Conservation (phyloP, 2,329 filamentous ascomycete genomes). For the Delphinella strobiligena region DNA sequence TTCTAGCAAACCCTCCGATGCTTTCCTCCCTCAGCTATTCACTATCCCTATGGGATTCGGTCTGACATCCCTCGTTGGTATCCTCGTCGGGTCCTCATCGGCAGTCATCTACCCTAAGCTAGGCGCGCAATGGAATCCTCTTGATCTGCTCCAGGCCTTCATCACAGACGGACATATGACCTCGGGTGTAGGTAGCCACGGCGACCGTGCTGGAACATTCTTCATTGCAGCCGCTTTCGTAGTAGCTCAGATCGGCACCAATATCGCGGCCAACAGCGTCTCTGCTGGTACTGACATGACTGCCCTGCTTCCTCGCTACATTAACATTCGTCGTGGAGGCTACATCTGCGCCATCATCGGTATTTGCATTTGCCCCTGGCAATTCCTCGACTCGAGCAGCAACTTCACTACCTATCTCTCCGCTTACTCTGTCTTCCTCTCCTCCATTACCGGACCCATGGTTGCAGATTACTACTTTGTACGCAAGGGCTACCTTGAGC, state of each 20-base stretch:
- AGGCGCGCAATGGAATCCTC: slow-evolving; percentile 43
- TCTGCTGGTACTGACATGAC: slow-evolving; percentile 43
- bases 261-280: slow-evolving; percentile 63
- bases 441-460: slow-evolving; percentile 86
- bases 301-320: slow-evolving; percentile 38
- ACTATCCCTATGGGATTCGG: slow-evolving; percentile 15
- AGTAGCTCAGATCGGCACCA: slow-evolving; percentile 43
- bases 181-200: slow-evolving; percentile 14
- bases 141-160: slow-evolving; percentile 29
- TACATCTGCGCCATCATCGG: slow-evolving; percentile 74
- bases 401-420: slow-evolving; percentile 86
- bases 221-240: slow-evolving; percentile 35
- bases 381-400: slow-evolving; percentile 61
- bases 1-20: slow-evolving; percentile 61
- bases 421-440: slow-evolving; percentile 88
- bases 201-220: slow-evolving; percentile 41
- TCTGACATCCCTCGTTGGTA: slow-evolving; percentile 10
- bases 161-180: slow-evolving; percentile 24
- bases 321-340: slow-evolving; percentile 69
- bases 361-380: slow-evolving; percentile 78
- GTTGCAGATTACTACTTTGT: slow-evolving; percentile 79
- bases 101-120: slow-evolving; percentile 35
- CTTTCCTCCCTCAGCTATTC: slow-evolving; percentile 64
- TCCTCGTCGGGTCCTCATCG: slow-evolving; percentile 31
- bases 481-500: slow-evolving; percentile 66